These are phyloP conservation scores for Shiraia sp. DNA, from an alignment of 2,329 filamentous ascomycete species.

Conservation along the genomic window DNA sequence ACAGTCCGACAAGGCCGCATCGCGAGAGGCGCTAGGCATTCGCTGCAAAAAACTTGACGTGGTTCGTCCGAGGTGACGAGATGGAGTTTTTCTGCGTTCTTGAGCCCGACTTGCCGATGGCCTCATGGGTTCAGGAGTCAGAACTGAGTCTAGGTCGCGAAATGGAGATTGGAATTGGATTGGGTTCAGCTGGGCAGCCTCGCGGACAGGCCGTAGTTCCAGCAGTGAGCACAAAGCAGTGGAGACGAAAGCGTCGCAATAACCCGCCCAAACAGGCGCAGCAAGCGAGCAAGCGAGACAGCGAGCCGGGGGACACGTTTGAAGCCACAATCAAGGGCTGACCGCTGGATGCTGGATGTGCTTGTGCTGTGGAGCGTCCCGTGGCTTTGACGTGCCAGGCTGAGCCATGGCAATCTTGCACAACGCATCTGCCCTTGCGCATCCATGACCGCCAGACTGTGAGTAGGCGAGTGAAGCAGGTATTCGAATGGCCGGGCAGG, in stretches of 20 bases:
- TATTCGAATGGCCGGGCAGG: no score
- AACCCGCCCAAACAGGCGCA: no score
- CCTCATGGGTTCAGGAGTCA: constrained; percentile 4
- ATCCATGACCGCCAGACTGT: constrained; percentile 14
- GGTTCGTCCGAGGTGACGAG: constrained; percentile 21
- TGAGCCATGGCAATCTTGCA: constrained; percentile 10
- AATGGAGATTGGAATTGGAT: no score
- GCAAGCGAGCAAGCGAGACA: constrained; percentile 17
- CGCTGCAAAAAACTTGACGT: constrained; percentile 7
- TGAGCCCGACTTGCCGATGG: neutral
- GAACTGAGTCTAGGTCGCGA: no score
- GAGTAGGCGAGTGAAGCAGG: no score
- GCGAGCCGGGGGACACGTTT: constrained; percentile 18
- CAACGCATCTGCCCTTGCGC: constrained; percentile 12
- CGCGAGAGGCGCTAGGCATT: constrained; percentile 8
- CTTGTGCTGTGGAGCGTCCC: constrained; percentile 15
- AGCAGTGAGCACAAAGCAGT: neutral
- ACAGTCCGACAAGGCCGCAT: constrained; percentile 16
- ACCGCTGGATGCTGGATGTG: no score
- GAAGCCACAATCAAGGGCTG: constrained; percentile 31
- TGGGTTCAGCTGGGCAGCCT: no score
- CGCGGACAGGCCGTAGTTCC: no score
- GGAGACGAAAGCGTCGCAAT: neutral
- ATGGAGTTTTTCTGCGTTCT: neutral
- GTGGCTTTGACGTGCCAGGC: constrained; percentile 19